Percentiles rank a stretch among this genome's conserved stretches.
Evolutionary conservation across 257 asterid species (phyloP).

Genomic region (Asclepias syriaca): DNA sequence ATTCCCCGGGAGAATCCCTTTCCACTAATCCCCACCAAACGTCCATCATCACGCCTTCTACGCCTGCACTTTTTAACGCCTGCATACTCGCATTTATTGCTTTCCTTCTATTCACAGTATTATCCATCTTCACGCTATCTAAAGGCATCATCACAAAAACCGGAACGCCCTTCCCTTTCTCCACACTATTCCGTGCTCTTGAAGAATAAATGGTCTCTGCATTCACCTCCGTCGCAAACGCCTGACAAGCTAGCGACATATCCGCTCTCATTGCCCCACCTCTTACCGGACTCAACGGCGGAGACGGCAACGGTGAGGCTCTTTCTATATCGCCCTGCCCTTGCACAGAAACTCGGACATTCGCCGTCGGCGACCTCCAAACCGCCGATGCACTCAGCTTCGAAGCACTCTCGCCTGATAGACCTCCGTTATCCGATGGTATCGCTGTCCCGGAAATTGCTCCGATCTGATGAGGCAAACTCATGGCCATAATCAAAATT

Average conservation of each 20-base stretch:
- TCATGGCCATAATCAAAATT: conserved; percentile 66
- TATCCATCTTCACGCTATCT: conserved; percentile 84
- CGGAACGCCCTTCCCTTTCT: conserved; percentile 60
- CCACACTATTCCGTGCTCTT: conserved; percentile 19
- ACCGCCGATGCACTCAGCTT: conserved; percentile 45
- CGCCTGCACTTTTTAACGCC: conserved; percentile 95
- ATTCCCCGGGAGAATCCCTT: conserved; percentile 67
- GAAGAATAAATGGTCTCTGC: conserved; percentile 23
- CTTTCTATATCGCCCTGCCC: conserved; percentile 45
- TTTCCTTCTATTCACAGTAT: conserved; percentile 80
- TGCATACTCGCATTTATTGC: conserved; percentile 94
- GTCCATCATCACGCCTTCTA: conserved; percentile 98
- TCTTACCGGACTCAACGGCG: conserved; percentile 66
- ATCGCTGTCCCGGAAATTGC: conserved; percentile 58
- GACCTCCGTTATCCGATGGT: conserved; percentile 33
- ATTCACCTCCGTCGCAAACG: conserved; percentile 45
- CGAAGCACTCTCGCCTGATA: conserved; percentile 33
- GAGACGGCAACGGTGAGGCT: conserved; percentile 73
- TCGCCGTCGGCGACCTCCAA: conserved; percentile 51
- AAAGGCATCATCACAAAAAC: conserved; percentile 97
- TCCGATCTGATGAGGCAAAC: conserved; percentile 77
- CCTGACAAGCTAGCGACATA: conserved; percentile 76
- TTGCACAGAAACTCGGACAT: conserved; percentile 47
- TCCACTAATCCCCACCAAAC: conserved; percentile 99
- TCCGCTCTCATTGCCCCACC: conserved; percentile 54